A percentile compares a stretch with the other conserved stretches of the same genome.
These are phyloP conservation scores for Botrytis sinoallii DNA, from an alignment of 2,329 filamentous ascomycete genomes.

Conservation along the genomic window DNA sequence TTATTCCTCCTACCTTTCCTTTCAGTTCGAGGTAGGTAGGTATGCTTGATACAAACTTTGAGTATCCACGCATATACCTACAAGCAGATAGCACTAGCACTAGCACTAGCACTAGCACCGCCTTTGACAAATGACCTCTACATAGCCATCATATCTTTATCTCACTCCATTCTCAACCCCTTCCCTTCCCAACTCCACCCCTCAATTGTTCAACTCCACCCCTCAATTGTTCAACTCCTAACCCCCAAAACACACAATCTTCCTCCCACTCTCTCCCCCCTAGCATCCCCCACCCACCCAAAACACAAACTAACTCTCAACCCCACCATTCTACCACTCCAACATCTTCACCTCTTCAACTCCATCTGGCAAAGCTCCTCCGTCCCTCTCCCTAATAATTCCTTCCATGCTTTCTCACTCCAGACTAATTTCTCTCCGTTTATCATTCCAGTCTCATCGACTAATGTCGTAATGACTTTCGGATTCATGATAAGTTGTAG, in stretches of 20 bases:
- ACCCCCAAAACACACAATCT: conserved; percentile 12
- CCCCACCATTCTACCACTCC: conserved; percentile 51
- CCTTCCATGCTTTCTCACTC: conserved; percentile 50
- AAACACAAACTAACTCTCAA: conserved; percentile 53
- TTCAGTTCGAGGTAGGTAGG: no score
- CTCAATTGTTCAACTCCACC: neutral
- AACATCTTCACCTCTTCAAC: conserved; percentile 45
- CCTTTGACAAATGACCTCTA: no score
- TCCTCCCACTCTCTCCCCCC: neutral
- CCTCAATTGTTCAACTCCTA: neutral
- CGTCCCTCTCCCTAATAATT: conserved; percentile 46
- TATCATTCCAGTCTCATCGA: conserved; percentile 56
- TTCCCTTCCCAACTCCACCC: no score
- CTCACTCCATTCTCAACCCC: neutral
- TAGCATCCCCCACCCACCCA: conserved; percentile 45
- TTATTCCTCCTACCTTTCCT: no score
- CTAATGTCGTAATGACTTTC: conserved; percentile 41
- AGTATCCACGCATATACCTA: neutral
- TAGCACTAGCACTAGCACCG: no score
- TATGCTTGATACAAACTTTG: no score
- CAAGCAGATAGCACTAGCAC: neutral
- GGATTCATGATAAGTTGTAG: conserved; percentile 41
- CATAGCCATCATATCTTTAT: neutral
- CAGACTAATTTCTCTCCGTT: conserved; percentile 51
- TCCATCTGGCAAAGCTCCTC: conserved; percentile 41